Conservation (phyloP, 2,329 filamentous ascomycete genomes). For the Trichoderma citrinoviride region DNA sequence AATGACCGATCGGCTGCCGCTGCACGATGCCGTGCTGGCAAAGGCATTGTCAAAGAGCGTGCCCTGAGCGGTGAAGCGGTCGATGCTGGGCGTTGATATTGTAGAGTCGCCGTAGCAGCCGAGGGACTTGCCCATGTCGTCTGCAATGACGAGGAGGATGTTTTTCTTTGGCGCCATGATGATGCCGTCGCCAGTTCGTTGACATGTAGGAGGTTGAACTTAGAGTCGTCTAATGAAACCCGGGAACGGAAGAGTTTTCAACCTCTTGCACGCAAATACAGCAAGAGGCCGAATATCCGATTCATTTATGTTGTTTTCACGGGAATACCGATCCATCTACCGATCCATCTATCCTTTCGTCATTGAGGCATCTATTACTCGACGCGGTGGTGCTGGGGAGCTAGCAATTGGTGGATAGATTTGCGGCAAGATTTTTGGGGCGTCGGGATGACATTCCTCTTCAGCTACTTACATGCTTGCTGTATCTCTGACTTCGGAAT, state of each 20-base stretch:
- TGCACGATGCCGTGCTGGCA: slow-evolving; percentile 11
- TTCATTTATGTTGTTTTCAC: background rate
- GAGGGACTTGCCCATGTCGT: slow-evolving; percentile 13
- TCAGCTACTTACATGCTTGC: too few relatives aligned
- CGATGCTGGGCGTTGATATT: slow-evolving; percentile 10
- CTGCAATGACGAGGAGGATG: slow-evolving; percentile 5
- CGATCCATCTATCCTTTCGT: background rate
- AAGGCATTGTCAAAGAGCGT: background rate
- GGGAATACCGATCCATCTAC: background rate
- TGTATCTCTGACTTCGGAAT: too few relatives aligned
- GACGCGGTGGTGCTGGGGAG: background rate
- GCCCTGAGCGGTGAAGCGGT: slow-evolving; percentile 1
- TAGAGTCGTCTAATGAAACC: too few relatives aligned
- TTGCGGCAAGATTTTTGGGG: slow-evolving; percentile 13
- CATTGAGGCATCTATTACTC: background rate
- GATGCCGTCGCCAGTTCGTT: too few relatives aligned
- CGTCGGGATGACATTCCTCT: background rate
- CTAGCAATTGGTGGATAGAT: slow-evolving; percentile 14
- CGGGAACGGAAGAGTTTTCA: too few relatives aligned
- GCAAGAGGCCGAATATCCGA: too few relatives aligned
- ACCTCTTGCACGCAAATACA: too few relatives aligned
- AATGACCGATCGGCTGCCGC: slow-evolving; percentile 1
- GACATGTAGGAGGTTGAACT: too few relatives aligned
- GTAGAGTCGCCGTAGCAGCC: slow-evolving; percentile 4
- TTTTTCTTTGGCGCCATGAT: slow-evolving; percentile 7